Evolutionary conservation across 495 filamentous ascomycete genomes (phyloP), one percentile per base, ranked within the genome.

Genomic region (Penicillium samsonianum): DNA sequence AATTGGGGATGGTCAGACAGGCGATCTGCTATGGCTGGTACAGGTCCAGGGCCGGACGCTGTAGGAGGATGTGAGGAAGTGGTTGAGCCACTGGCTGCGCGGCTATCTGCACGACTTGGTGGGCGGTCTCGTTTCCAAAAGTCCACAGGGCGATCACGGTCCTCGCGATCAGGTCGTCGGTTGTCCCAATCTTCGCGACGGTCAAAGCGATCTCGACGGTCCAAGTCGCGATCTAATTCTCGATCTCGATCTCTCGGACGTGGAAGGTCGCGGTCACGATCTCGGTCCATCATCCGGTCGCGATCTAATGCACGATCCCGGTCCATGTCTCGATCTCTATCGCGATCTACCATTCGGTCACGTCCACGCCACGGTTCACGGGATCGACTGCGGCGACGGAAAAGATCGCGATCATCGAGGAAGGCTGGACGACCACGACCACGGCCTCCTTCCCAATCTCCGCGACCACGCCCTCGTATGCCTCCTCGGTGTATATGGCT

Each of bases 341-440:
- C 70, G 14, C 74, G 68, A 40, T 76, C 72, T 16, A 58, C 20
- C 41, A 68, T 43, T n/a, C 73, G 68, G 43, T 77, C 72, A 41
- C 73, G 63, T 26, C 70, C 72, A 16, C 78, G 82, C 48, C 87
- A 82, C 30, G 81, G 78, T 62, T 90, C 88, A 44, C 87, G 84
- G 35, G 89, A 91, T 30, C 87, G 81, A 65, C 88, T 88, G 46
- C 89, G 80, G 37, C 78, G 75, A 47, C 79, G 72, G 62, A 80
- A 78, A 2, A 67, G 57, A 26, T 85, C 82, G 43, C 87, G 81
- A 44, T 90, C 89, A 56, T 90, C 87, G 8, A 84, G 75, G 63
- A 81, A 86, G 0, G 67, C 58, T 14, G 63, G 63, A 26, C 76
- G 77, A 5, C 82, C 81, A 55, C 88, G 79, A 7, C 84, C 83